Evolutionary conservation across 257 asterid genomes (phyloP), one percentile per base, ranked within the genome.

Genomic region (Leptodermis oblonga): DNA sequence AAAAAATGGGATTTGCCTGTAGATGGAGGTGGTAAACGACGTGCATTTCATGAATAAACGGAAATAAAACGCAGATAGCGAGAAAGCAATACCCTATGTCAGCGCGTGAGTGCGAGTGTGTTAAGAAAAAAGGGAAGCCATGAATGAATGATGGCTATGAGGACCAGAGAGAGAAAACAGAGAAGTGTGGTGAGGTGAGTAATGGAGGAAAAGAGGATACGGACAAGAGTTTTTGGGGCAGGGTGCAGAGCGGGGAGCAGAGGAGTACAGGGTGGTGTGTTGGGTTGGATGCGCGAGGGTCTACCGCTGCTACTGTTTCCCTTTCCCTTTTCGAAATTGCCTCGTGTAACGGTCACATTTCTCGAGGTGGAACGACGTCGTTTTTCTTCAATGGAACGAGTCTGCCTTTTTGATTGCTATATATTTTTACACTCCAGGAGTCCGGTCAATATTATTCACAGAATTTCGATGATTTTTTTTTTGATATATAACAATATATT

Each of bases 341-440:
- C 52, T 34, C 53, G 70, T 18, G 46, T 64, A 87, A 89, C 96
- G 92, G 96, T 87, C 94, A 78, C 94, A 71, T 77, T 42, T 62
- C 12, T 75, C 89, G 86, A 85, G 86, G 88, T 0, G 2, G 0
- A 13, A 74, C 88, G 89, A 43, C 80, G 86, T 49, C 91, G 91
- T 85, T 5, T 34, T 20, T 18, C 17, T n/a, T n/a, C n/a, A n/a
- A 20, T 51, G 53, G 53, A 48, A 48, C 17, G 15, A 6, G 1
- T 46, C 52, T 2, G 9, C 52, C 15, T 5, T 46, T 46, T n/a
- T n/a, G n/a, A n/a, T n/a, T n/a, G n/a, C n/a, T n/a, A n/a, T n/a
- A n/a, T n/a, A n/a, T n/a, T n/a, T n/a, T n/a, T n/a, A n/a, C n/a
- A n/a, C n/a, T n/a, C n/a, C n/a, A n/a, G n/a, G n/a, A n/a, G n/a